phyloP scores from a whole-genome alignment of 306 rosid species.

The Fragaria ananassa region DNA sequence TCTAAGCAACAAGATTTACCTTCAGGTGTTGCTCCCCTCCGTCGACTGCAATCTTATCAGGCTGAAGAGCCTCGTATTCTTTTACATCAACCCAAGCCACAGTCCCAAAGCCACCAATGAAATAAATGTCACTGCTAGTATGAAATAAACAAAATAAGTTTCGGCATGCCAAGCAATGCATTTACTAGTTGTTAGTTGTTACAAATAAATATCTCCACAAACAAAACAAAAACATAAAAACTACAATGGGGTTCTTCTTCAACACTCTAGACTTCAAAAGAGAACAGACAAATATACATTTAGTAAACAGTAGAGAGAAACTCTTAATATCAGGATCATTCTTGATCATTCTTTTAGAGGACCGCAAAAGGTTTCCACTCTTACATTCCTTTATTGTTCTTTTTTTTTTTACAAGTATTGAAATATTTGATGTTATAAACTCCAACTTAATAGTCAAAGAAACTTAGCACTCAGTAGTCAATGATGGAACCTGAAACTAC shows the following conservation, averaged over 20 bases:
- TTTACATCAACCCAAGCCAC: conserved; percentile 99
- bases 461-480: not conserved
- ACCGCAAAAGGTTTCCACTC: not conserved
- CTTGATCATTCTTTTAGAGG: not conserved
- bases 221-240: not conserved
- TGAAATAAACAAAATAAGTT: conserved; percentile 26
- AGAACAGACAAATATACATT: not conserved
- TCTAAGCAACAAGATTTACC: conserved; percentile 39
- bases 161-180: not conserved
- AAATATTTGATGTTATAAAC: not conserved
- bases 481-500: not conserved
- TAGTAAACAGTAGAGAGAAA: not conserved
- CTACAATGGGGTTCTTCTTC: not conserved
- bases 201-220: not conserved
- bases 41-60: conserved; percentile 95
- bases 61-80: conserved; percentile 85
- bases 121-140: conserved; percentile 85
- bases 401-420: not conserved
- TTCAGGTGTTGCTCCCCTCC: conserved; percentile 93
- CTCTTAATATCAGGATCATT: not conserved
- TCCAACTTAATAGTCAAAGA: not conserved
- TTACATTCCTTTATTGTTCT: not conserved
- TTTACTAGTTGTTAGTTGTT: not conserved
- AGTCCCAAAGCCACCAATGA: conserved; percentile 99
- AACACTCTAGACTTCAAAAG: not conserved